These are phyloP conservation scores for Barnettozyma californica DNA, from an alignment of 805 yeast species.

Conservation along the genomic window DNA sequence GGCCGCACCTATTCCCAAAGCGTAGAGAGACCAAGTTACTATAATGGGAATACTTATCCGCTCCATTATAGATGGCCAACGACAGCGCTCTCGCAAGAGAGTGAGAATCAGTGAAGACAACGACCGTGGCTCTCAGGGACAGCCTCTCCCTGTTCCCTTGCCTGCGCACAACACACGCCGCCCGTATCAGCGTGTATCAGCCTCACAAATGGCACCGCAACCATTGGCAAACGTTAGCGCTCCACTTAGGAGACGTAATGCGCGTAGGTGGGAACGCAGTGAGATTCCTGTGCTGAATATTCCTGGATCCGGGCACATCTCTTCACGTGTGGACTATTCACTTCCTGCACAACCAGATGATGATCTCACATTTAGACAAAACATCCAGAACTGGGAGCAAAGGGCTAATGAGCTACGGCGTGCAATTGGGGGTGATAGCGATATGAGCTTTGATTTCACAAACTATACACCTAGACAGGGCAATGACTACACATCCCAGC, in stretches of 20 bases:
- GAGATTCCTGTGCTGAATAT: conserved; percentile 1
- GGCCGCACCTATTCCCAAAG: background rate
- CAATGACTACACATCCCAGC: background rate
- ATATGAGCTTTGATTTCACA: conserved; percentile 3
- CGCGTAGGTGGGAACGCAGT: conserved; percentile 5
- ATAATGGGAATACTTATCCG: conserved; percentile 1
- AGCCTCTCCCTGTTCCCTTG: background rate
- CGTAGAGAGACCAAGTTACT: background rate
- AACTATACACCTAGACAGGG: background rate
- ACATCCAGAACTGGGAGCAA: conserved; percentile 3
- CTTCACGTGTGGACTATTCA: background rate
- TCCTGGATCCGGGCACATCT: background rate
- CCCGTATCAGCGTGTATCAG: background rate
- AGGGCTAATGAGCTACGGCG: conserved; percentile 5
- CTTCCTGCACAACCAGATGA: background rate
- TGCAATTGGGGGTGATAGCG: background rate
- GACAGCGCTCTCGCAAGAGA: conserved; percentile 1
- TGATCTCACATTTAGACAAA: conserved; percentile 1
- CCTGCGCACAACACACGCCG: background rate
- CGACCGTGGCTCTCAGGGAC: background rate
- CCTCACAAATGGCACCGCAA: background rate
- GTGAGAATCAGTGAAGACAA: conserved; percentile 3
- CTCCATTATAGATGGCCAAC: background rate
- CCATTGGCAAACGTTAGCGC: background rate
- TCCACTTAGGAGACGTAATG: conserved; percentile 8